phyloP scores from a whole-genome alignment of 1,139 yeast species.

The Blastobotrys elegans region DNA sequence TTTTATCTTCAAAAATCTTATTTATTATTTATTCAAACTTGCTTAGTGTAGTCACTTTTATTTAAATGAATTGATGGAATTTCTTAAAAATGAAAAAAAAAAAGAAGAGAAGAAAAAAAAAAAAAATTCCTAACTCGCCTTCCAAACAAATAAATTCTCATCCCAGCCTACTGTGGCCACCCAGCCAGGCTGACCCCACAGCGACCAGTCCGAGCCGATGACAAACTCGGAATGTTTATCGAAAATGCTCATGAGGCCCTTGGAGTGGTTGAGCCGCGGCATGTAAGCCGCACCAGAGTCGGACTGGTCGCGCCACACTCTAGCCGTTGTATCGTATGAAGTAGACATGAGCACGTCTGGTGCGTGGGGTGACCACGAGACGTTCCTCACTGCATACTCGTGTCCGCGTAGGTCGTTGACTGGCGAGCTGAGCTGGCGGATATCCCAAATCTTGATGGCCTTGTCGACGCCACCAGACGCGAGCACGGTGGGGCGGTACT shows the following conservation, averaged over 20 bases:
- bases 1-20: too few relatives aligned
- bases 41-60: too few relatives aligned
- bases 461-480: slow-evolving; percentile 93
- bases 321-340: slow-evolving; percentile 88
- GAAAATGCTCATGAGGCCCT: slow-evolving; percentile 56
- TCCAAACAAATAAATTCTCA: slow-evolving; percentile 92
- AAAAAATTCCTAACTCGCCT: slow-evolving; percentile 26
- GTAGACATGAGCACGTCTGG: slow-evolving; percentile 66
- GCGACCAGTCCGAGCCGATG: slow-evolving; percentile 90
- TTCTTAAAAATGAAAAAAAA: not conserved
- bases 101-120: not conserved
- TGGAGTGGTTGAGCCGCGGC: slow-evolving; percentile 38
- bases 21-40: too few relatives aligned
- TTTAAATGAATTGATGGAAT: too few relatives aligned
- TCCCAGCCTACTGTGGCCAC: slow-evolving; percentile 96
- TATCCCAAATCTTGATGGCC: slow-evolving; percentile 79
- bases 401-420: slow-evolving; percentile 79
- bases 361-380: slow-evolving; percentile 86
- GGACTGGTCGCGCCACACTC: slow-evolving; percentile 76
- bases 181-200: slow-evolving; percentile 98
- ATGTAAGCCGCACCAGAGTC: slow-evolving; percentile 38
- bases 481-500: slow-evolving; percentile 69
- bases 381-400: slow-evolving; percentile 78
- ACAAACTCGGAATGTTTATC: slow-evolving; percentile 80
- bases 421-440: slow-evolving; percentile 74